Evolutionary conservation across 1,284 basidiomycete species (phyloP), one percentile per base, ranked within the genome.

Genomic region (Trichosporon asahii): DNA sequence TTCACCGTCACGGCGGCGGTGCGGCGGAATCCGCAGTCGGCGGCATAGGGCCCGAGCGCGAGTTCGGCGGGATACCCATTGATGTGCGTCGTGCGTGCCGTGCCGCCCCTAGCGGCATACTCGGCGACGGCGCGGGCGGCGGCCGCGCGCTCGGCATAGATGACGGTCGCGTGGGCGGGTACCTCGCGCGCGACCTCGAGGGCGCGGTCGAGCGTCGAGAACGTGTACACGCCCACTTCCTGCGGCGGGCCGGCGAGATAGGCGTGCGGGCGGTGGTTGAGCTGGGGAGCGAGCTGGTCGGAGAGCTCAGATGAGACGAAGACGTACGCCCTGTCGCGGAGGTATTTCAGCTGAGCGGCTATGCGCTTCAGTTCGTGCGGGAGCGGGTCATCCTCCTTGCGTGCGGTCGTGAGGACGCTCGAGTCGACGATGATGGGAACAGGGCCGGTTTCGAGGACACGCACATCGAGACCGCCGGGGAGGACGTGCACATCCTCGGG

Each of bases 291-390:
- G 29, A 61, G 21, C 8, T 33, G 57, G 57, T 61, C 29, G 15
- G 15, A 18, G 7, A 61, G 29, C 18, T 29, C 27, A 14, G 29
- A 18, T 6, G 57, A 15, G 15, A 61, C 29, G 29, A 61, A 31
- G 21, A 61, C 57, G 8, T 12, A 61, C 15, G 57, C 57, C 12
- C 57, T 29, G 57, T 31, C 57, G 18, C 29, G 57, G 3, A 61
- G 57, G 57, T 61, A 33, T 7, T 11, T 15, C 18, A 61, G 9
- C 29, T 61, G 57, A 8, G 57, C 57, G 14, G 57, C 57, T 29
- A 61, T 33, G 57, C 57, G 57, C 57, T 61, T 31, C 18, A 61
- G n/a, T 11, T 61, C 57, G 29, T 61, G 57, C 57, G 57, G 57
- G 3, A 61, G 9, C 15, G 9, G 8, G 29, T 3, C 27, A 5